Evolutionary conservation across 73 alveolate genomes (phyloP), one percentile per base, ranked within the genome.

Genomic region (Symbiodinium pilosum): DNA sequence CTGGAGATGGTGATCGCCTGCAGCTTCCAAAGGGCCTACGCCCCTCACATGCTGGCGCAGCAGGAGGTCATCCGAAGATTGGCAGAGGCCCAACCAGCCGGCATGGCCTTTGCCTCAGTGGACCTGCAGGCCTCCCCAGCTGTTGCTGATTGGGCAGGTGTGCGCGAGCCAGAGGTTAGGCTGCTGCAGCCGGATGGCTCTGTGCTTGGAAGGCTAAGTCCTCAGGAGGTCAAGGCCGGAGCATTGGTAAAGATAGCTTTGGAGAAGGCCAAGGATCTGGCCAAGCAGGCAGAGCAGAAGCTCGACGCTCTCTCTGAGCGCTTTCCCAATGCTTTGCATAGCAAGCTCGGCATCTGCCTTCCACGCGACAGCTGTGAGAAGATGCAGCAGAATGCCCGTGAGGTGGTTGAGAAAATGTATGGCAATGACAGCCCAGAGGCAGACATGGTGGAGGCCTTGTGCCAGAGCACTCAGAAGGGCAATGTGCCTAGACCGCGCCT

Each of bases 61-160:
- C 85, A 38, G n/a, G 86, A 54, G 26, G 85, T 69, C 38, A 4
- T 56, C 42, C 95, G 86, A 54, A 83, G 44, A 39, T 54, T 88
- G 95, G 95, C 95, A 4, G 86, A 39, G 83, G 85, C 86, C 30
- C 43, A 88, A 32, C 95, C 95, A 3, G 95, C 95, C 9, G 95
- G 95, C 42, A 40, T 88, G 86, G 86, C 71, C 32, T 88, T 88
- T 40, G 95, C 95, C 2, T 30, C 16, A 38, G 88, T 81, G 88
- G 56, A 81, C 56, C 59, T 81, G 36, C n/a, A 6, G n/a, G 56
- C 32, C 54, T 39, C 86, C 52, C 16, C 59, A 51, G 95, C 43
- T 39, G 95, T 88, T 12, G 95, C 95, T 36, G 95, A 6, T 43
- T 88, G 95, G 95, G 95, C 95, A 12, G n/a, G 68, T 6, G 95